Conservation (phyloP, 352 stramenopile genomes). For the Phytophthora citrophthora region DNA sequence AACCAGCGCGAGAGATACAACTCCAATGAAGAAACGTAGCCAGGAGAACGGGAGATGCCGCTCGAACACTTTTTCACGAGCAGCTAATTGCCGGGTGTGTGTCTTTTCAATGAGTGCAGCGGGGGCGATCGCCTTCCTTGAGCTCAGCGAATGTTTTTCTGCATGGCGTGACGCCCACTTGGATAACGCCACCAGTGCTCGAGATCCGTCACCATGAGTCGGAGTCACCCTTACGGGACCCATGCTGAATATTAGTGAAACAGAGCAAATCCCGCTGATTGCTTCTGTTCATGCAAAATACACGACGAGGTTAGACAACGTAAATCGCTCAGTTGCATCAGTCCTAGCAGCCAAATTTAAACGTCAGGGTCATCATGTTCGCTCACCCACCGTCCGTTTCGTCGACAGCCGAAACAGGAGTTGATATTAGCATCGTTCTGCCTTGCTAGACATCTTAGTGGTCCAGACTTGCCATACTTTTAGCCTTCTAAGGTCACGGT, state of each 20-base stretch:
- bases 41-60: slow-evolving; percentile 39
- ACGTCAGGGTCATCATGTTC: background rate
- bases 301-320: background rate
- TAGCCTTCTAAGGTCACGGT: background rate
- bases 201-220: slow-evolving; percentile 7
- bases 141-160: slow-evolving; percentile 17
- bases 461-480: no score
- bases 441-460: no score
- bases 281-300: slow-evolving; percentile 20
- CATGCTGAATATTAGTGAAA: slow-evolving; percentile 15
- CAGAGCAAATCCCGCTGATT: background rate
- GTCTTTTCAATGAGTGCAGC: slow-evolving; percentile 31
- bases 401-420: background rate
- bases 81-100: slow-evolving; percentile 17
- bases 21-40: slow-evolving; percentile 24
- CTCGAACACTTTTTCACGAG: slow-evolving; percentile 32
- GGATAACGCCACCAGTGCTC: slow-evolving; percentile 16
- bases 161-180: slow-evolving; percentile 18
- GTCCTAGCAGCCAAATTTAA: background rate
- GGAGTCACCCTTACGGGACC: slow-evolving; percentile 9
- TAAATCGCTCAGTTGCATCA: slow-evolving; percentile 5
- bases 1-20: slow-evolving; percentile 36
- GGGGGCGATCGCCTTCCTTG: slow-evolving; percentile 12
- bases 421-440: background rate
- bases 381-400: slow-evolving; percentile 11